Conservation (phyloP, 2,329 filamentous ascomycete genomes). For the Epicoccum sorghinum region DNA sequence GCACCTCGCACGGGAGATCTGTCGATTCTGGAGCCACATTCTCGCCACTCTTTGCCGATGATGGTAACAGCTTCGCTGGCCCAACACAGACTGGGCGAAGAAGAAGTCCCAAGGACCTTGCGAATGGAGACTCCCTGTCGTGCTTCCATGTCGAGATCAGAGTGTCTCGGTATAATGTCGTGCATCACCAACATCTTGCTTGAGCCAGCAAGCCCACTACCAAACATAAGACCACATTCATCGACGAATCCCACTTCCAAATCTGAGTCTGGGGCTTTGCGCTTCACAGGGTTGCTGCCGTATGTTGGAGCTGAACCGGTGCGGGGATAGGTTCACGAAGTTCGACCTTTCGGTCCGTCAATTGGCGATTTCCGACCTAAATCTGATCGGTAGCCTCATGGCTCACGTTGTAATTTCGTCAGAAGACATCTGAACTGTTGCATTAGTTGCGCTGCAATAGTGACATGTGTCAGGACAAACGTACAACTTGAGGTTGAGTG, state of each 20-base stretch:
- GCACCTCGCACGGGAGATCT: slow-evolving; percentile 94
- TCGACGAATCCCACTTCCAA: slow-evolving; percentile 23
- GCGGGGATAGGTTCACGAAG: background rate
- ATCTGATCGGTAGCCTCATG: too few species aligned
- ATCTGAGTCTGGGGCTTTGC: slow-evolving; percentile 9
- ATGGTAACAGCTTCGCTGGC: slow-evolving; percentile 97
- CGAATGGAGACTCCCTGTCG: slow-evolving; percentile 9
- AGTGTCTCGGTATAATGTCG: slow-evolving; percentile 5
- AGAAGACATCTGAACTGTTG: too few species aligned
- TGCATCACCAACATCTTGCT: slow-evolving; percentile 17
- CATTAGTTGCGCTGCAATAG: too few species aligned
- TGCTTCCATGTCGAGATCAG: background rate
- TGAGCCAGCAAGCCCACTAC: slow-evolving; percentile 5
- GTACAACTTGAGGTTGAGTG: slow-evolving; percentile 75
- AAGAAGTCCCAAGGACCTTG: background rate
- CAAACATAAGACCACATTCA: slow-evolving; percentile 10
- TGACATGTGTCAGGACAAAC: too few species aligned
- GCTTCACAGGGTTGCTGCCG: slow-evolving; percentile 14
- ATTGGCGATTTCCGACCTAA: too few species aligned
- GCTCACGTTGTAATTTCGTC: too few species aligned
- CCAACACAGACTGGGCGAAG: slow-evolving; percentile 76
- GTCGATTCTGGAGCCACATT: slow-evolving; percentile 95
- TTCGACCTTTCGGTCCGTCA: too few species aligned
- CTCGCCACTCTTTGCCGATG: slow-evolving; percentile 95
- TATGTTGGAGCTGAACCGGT: slow-evolving; percentile 18